phyloP scores from a whole-genome alignment of 768 basidiomycete genomes.

The Rhizopogon salebrosus region DNA sequence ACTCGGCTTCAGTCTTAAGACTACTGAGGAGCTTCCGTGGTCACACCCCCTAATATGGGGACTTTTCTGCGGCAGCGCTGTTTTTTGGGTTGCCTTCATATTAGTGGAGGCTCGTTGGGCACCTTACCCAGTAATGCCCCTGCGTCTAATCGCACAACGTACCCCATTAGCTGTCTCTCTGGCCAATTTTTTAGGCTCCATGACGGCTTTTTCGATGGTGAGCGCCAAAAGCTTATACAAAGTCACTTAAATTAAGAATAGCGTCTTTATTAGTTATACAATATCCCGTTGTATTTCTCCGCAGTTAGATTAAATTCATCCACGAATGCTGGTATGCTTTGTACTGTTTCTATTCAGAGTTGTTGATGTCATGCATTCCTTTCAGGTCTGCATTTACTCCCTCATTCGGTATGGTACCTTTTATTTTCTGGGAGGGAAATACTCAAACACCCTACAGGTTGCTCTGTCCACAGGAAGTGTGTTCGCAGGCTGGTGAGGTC shows the following conservation, averaged over 20 bases:
- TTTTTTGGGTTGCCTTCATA: slow-evolving; percentile 59
- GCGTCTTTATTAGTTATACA: slow-evolving; percentile 57
- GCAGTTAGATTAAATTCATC: slow-evolving; percentile 69
- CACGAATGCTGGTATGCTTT: slow-evolving; percentile 58
- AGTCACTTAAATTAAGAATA: slow-evolving; percentile 5
- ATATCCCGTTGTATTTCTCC: slow-evolving; percentile 85
- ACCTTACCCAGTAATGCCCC: slow-evolving; percentile 86
- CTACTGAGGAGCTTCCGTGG: slow-evolving; percentile 76
- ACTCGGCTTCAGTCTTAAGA: slow-evolving; percentile 71
- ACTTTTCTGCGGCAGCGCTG: slow-evolving; percentile 51
- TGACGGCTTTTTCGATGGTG: slow-evolving; percentile 79
- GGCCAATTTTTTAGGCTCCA: slow-evolving; percentile 71
- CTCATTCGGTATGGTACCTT: slow-evolving; percentile 67
- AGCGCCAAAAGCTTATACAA: slow-evolving; percentile 9
- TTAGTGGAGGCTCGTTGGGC: slow-evolving; percentile 76
- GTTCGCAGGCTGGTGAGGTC: slow-evolving; percentile 73
- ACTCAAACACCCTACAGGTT: slow-evolving; percentile 39
- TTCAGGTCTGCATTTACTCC: slow-evolving; percentile 78
- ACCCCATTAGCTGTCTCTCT: slow-evolving; percentile 80
- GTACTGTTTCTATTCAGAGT: background rate
- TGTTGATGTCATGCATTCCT: slow-evolving; percentile 7
- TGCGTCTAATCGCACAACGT: slow-evolving; percentile 68
- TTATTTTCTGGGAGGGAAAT: slow-evolving; percentile 6
- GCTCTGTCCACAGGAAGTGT: slow-evolving; percentile 84
- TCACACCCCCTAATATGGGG: slow-evolving; percentile 66